Evolutionary conservation across 1,139 yeast genomes (phyloP).

Genomic region (Taiozyma onychis): DNA sequence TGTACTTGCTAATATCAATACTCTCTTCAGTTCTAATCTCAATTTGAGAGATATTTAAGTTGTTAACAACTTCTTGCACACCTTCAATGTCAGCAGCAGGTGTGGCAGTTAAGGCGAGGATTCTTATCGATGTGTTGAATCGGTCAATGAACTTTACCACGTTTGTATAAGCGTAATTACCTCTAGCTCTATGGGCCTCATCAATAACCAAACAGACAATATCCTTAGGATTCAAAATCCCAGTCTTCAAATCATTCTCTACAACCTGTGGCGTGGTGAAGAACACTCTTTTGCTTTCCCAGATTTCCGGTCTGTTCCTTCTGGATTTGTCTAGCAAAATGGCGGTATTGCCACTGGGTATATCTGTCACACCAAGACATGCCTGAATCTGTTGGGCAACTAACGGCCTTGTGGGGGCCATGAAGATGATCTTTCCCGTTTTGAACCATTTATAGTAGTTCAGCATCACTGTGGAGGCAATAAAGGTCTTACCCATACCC

Average conservation of each 20-base stretch:
- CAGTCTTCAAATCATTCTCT: slow-evolving; percentile 78
- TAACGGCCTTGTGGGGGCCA: slow-evolving; percentile 96
- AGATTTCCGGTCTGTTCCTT: slow-evolving; percentile 61
- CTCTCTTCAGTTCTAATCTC: slow-evolving; percentile 87
- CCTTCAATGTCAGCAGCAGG: slow-evolving; percentile 88
- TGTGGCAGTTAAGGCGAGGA: slow-evolving; percentile 90
- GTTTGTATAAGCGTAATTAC: slow-evolving; percentile 83
- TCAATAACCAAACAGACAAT: slow-evolving; percentile 79
- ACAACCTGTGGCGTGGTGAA: slow-evolving; percentile 97
- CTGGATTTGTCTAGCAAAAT: slow-evolving; percentile 70
- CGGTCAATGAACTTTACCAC: slow-evolving; percentile 64
- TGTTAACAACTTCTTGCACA: slow-evolving; percentile 77
- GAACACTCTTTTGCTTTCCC: slow-evolving; percentile 74
- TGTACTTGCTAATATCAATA: slow-evolving; percentile 71
- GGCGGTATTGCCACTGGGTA: slow-evolving; percentile 71
- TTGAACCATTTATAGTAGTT: slow-evolving; percentile 84
- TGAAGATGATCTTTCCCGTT: slow-evolving; percentile 71
- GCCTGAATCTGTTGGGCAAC: slow-evolving; percentile 98
- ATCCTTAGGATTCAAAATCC: slow-evolving; percentile 68
- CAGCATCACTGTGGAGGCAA: slow-evolving; percentile 90
- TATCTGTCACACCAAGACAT: slow-evolving; percentile 82
- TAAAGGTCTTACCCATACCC: slow-evolving; percentile 95
- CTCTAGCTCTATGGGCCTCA: slow-evolving; percentile 93
- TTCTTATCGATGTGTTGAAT: slow-evolving; percentile 61
- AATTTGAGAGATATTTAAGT: slow-evolving; percentile 65